Evolutionary conservation across 2,329 filamentous ascomycete genomes (phyloP).

Genomic region (Cryphonectria radicalis): DNA sequence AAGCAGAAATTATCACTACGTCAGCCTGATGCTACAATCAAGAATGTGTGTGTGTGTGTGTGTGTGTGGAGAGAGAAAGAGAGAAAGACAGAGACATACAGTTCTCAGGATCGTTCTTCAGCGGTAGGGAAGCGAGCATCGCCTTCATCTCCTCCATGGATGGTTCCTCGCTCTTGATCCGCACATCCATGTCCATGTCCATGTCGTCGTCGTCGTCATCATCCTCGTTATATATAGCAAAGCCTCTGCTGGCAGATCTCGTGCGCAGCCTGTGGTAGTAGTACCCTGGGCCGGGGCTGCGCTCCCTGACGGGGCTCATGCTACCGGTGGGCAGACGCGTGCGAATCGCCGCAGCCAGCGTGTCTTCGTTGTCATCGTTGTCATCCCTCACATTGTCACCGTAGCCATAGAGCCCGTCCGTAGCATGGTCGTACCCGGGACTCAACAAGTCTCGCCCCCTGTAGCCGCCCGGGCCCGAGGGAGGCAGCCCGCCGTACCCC

Average conservation of each 20-base stretch:
- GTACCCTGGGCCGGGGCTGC: constrained; percentile 51
- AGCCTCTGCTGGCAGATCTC: constrained; percentile 6
- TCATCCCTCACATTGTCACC: neutral
- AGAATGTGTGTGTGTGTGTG: neutral
- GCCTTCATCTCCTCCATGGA: constrained; percentile 33
- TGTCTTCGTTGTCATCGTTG: constrained; percentile 36
- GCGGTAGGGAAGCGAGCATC: constrained; percentile 37
- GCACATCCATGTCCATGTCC: neutral
- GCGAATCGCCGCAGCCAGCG: constrained; percentile 57
- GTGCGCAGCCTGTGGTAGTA: constrained; percentile 18
- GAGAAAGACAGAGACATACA: constrained; percentile 46
- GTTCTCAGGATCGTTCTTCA: constrained; percentile 49
- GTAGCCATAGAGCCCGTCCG: constrained; percentile 31
- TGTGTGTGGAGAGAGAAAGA: too few species aligned
- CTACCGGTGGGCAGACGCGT: constrained; percentile 61
- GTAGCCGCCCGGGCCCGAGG: constrained; percentile 25
- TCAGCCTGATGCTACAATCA: constrained; percentile 3
- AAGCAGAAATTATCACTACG: constrained; percentile 31
- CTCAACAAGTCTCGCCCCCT: constrained; percentile 35
- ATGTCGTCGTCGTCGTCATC: neutral
- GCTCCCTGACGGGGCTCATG: constrained; percentile 58
- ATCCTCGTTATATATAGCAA: constrained; percentile 13
- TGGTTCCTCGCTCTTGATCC: constrained; percentile 30
- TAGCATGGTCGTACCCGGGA: constrained; percentile 42
- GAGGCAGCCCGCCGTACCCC: constrained; percentile 31